Base-by-base conservation (phyloP, 495 filamentous ascomycete species). In the Staphylotrichum tortipilum region DNA sequence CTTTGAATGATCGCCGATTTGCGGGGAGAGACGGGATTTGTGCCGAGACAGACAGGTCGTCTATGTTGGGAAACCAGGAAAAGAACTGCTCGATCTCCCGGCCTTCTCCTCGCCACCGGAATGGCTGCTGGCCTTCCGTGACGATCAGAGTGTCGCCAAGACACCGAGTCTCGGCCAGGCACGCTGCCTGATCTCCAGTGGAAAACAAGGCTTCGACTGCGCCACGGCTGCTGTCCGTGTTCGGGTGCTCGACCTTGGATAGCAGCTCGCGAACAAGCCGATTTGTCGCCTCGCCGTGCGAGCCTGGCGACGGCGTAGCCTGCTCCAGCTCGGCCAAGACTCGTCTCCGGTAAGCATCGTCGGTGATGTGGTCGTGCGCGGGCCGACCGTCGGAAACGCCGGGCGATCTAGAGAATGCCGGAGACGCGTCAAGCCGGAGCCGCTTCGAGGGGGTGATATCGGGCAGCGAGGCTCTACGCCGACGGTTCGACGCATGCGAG, bases 61-160 rank as follows among this genome's bases (percentile, higher is more conserved):
- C 24, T 15, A 39, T n/a, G n/a, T 21, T 37, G n/a, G 6, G 10
- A 36, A 54, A 50, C n/a, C 51, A 47, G 3, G 43, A 41, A 22
- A 58, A 54, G 7, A 58, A 42, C 50, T 54, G 46, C 11, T 26
- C 36, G 35, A 58, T 54, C n/a, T 47, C 42, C 0, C 50, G 41
- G 34, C 39, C 31, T 1, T 23, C 15, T 6, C 33, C 11, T 30
- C 30, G 21, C 55, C 47, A 58, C 30, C 23, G 22, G 38, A 58
- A 58, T 9, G 36, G 42, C 47, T 58, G 55, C 34, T 54, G 47
- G 36, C 18, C 23, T 21, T 51, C 10, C 8, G 53, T 45, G 24
- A 56, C 23, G 26, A 56, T 52, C 18, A 35, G 44, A 24, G 38
- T 15, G 26, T 51, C 37, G 12, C 7, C n/a, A 29, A 30, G 22